These are phyloP conservation scores for Chlorella ohadii DNA, from an alignment of 139 green algal species.

Conservation along the genomic window DNA sequence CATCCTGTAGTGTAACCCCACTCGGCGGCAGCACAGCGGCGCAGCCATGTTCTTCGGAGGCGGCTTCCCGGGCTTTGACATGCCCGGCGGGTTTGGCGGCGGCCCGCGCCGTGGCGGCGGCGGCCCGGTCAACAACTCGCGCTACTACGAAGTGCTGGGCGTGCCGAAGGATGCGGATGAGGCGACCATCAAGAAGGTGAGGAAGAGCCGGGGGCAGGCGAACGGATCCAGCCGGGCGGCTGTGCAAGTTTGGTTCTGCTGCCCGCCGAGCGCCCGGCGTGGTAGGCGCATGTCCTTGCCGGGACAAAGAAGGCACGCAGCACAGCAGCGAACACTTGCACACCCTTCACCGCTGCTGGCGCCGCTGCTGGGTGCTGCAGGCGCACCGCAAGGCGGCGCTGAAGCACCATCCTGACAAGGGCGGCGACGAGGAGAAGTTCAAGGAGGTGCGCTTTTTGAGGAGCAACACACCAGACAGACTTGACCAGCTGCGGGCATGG, in stretches of 20 bases:
- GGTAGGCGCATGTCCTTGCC: too few species aligned
- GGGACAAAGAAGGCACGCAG: too few species aligned
- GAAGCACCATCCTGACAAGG: conserved; percentile 91
- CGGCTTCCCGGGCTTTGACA: conserved; percentile 45
- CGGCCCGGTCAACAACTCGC: conserved; percentile 51
- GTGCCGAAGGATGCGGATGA: conserved; percentile 78
- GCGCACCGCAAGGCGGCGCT: conserved; percentile 78
- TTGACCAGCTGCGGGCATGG: too few species aligned
- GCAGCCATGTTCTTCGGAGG: conserved; percentile 57
- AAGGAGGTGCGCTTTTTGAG: conserved; percentile 86
- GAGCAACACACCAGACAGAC: too few species aligned
- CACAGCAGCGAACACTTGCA: too few species aligned
- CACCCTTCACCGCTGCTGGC: background rate
- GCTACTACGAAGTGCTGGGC: conserved; percentile 95
- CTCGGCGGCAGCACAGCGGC: background rate
- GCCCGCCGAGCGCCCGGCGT: too few species aligned
- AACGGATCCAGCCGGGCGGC: too few species aligned
- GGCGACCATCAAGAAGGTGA: conserved; percentile 88
- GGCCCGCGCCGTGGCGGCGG: conserved; percentile 3
- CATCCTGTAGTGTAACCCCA: background rate
- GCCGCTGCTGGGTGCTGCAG: background rate
- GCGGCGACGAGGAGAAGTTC: conserved; percentile 95
- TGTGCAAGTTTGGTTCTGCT: too few species aligned
- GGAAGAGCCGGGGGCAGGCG: too few species aligned
- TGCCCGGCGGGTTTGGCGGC: conserved; percentile 50